phyloP scores from a whole-genome alignment of 2,329 filamentous ascomycete genomes.

The Rhynchosporium agropyri region DNA sequence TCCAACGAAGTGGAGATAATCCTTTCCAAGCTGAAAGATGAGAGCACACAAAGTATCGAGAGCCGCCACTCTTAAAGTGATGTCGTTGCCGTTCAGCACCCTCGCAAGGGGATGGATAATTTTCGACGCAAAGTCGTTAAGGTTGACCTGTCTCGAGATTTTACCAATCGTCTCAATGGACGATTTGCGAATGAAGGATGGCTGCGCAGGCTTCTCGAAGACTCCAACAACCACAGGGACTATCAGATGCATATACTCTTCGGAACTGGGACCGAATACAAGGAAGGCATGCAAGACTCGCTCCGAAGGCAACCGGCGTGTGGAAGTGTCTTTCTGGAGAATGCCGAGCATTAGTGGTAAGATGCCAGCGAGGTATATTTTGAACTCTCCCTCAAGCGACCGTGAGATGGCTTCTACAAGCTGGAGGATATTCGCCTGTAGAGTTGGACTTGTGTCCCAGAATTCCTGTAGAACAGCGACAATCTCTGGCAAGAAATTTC shows the following conservation, averaged over 20 bases:
- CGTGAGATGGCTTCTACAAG: conserved; percentile 92
- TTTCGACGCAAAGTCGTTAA: conserved; percentile 94
- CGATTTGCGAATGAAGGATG: conserved; percentile 75
- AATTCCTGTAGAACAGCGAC: conserved; percentile 85
- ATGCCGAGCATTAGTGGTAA: conserved; percentile 93
- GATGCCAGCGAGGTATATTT: conserved; percentile 87
- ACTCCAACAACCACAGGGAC: conserved; percentile 93
- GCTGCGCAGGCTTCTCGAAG: conserved; percentile 87
- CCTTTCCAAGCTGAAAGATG: conserved; percentile 93
- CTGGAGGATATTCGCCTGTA: conserved; percentile 89
- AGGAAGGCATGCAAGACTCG: conserved; percentile 92
- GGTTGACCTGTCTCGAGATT: conserved; percentile 92
- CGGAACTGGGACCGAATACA: conserved; percentile 91
- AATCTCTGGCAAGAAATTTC: conserved; percentile 85
- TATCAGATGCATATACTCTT: conserved; percentile 99
- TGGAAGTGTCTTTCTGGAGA: conserved; percentile 80
- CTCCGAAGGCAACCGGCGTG: conserved; percentile 80
- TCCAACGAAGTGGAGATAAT: conserved; percentile 91
- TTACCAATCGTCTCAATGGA: conserved; percentile 95
- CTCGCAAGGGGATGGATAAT: conserved; percentile 93
- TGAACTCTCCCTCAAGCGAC: conserved; percentile 96
- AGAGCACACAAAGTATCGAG: conserved; percentile 93
- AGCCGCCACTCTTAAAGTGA: conserved; percentile 74
- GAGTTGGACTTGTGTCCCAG: conserved; percentile 78
- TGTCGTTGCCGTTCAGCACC: conserved; percentile 74